Conservation (phyloP, 169 alveolate genomes). For the Plasmodium ovale region DNA sequence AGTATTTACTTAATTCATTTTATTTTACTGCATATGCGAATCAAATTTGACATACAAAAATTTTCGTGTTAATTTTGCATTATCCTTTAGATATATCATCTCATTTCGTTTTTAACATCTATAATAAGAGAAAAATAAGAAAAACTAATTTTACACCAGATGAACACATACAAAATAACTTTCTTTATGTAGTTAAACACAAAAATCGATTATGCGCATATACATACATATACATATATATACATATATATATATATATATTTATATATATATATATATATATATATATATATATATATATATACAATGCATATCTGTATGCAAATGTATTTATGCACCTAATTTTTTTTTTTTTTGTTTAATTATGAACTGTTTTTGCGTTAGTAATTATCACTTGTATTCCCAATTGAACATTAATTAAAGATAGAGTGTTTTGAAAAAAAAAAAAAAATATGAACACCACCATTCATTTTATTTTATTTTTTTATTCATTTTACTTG, state of each 20-base stretch:
- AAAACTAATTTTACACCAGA: too few species aligned
- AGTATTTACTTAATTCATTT: too few species aligned
- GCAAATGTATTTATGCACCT: background rate
- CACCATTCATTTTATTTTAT: constrained; percentile 2
- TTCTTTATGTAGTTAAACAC: too few species aligned
- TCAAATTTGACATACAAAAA: too few species aligned
- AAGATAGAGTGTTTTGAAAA: background rate
- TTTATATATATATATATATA: background rate
- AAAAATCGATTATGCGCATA: background rate
- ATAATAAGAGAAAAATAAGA: too few species aligned
- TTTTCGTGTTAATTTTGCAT: too few species aligned
- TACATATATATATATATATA: background rate
- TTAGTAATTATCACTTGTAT: background rate
- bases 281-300: constrained; percentile 6
- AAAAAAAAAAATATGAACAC: background rate
- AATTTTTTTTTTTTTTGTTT: background rate
- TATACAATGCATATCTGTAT: background rate
- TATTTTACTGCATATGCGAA: too few species aligned
- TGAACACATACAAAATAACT: too few species aligned
- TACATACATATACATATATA: background rate
- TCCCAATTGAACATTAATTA: background rate
- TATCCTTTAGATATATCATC: too few species aligned
- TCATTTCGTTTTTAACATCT: too few species aligned
- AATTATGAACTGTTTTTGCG: background rate
- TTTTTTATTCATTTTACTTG: too few species aligned